Percentiles rank a stretch among this genome's conserved stretches.
These are phyloP conservation scores for Trebouxia sp. DNA, from an alignment of 139 green algal genomes.

Conservation along the genomic window DNA sequence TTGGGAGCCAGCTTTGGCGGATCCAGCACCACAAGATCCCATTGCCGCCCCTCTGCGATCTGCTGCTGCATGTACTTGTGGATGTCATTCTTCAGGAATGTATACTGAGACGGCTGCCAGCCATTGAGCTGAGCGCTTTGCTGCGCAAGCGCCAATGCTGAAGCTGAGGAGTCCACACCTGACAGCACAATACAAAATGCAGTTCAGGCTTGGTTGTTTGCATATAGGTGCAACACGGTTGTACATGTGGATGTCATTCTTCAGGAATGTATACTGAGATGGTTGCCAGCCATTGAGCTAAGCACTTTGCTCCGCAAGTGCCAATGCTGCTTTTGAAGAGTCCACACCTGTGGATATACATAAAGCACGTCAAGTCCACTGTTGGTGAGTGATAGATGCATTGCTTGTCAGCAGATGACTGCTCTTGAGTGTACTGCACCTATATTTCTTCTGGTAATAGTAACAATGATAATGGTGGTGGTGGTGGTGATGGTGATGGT, in stretches of 20 bases:
- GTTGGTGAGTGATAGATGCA: too few species aligned
- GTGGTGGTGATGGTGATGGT: too few species aligned
- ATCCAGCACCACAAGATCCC: constrained; percentile 92
- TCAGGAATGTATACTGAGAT: background rate
- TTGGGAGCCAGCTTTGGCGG: constrained; percentile 94
- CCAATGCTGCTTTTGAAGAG: constrained; percentile 63
- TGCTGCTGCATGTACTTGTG: constrained; percentile 28
- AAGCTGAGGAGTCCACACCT: constrained; percentile 71
- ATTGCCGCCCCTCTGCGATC: constrained; percentile 45
- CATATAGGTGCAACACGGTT: too few species aligned
- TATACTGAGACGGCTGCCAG: constrained; percentile 32
- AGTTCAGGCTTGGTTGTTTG: too few species aligned
- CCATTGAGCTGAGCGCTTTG: constrained; percentile 81
- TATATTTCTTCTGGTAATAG: too few species aligned
- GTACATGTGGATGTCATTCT: constrained; percentile 28
- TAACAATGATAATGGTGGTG: too few species aligned
- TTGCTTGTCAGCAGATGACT: too few species aligned
- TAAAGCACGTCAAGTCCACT: too few species aligned
- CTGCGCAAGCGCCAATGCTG: constrained; percentile 69
- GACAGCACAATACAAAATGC: background rate
- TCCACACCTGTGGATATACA: constrained; percentile 80
- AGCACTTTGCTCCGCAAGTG: constrained; percentile 71
- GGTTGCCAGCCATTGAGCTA: constrained; percentile 68
- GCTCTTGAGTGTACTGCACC: too few species aligned
- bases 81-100: constrained; percentile 33